Evolutionary conservation across 2,329 filamentous ascomycete genomes (phyloP).

Genomic region (Leptographium wingfieldii): DNA sequence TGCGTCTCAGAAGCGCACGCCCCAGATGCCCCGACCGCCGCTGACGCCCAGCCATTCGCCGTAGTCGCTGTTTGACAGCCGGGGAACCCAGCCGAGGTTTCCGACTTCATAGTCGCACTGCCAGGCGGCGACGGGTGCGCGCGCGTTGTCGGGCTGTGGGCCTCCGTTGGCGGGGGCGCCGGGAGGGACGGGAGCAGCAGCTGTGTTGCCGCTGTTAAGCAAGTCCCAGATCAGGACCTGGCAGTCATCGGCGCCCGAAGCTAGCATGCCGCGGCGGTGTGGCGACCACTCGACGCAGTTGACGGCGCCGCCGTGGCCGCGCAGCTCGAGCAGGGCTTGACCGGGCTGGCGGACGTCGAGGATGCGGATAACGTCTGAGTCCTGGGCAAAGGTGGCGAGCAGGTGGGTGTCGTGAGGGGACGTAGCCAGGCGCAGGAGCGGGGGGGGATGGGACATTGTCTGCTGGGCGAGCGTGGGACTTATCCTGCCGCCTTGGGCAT

Average conservation of each 20-base stretch:
- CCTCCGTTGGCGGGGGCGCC: not conserved
- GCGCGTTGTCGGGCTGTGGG: constrained; percentile 39
- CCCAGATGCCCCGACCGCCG: constrained; percentile 72
- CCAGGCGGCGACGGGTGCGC: constrained; percentile 65
- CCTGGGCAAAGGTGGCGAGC: constrained; percentile 91
- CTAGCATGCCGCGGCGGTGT: constrained; percentile 65
- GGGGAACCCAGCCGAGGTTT: constrained; percentile 76
- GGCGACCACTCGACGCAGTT: constrained; percentile 97
- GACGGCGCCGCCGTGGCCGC: constrained; percentile 71
- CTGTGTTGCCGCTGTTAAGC: constrained; percentile 47
- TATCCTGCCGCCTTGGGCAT: constrained; percentile 47
- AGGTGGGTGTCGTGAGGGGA: constrained; percentile 93
- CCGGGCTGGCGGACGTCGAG: constrained; percentile 93
- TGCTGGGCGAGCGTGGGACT: constrained; percentile 67
- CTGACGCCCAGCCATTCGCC: constrained; percentile 79
- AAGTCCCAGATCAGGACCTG: constrained; percentile 91
- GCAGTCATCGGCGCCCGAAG: constrained; percentile 84
- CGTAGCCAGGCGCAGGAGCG: constrained; percentile 68
- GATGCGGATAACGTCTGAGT: constrained; percentile 85
- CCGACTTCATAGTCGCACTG: constrained; percentile 77
- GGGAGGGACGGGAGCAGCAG: not conserved
- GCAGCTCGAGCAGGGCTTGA: constrained; percentile 84
- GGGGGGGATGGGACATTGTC: constrained; percentile 64
- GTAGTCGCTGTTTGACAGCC: constrained; percentile 51
- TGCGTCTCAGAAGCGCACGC: constrained; percentile 33